A percentile compares a stretch with the other conserved stretches of the same genome.
These are phyloP conservation scores for Yarrowia osloensis DNA, from an alignment of 805 yeast species.

Conservation along the genomic window DNA sequence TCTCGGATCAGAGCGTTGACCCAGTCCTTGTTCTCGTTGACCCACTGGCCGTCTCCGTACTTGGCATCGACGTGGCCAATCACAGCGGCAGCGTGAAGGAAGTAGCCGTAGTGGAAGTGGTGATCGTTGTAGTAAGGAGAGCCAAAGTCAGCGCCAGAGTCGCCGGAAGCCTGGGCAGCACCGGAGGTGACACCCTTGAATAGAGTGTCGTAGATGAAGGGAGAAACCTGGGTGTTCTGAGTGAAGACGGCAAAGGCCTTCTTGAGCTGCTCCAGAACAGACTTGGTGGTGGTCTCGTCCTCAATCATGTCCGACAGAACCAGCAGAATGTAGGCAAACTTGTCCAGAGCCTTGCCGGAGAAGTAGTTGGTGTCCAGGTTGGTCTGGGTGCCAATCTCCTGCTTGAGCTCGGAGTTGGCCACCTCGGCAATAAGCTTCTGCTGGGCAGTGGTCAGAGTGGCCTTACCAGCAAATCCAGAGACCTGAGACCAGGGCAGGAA, in stretches of 20 bases:
- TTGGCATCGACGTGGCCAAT: constrained; percentile 61
- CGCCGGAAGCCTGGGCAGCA: constrained; percentile 41
- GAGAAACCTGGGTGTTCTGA: constrained; percentile 65
- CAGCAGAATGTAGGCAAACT: constrained; percentile 83
- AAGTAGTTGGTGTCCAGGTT: constrained; percentile 84
- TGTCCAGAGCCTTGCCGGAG: constrained; percentile 84
- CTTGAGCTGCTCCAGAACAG: constrained; percentile 60
- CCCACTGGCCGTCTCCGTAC: constrained; percentile 55
- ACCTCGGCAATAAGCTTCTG: constrained; percentile 48
- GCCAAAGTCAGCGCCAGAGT: constrained; percentile 66
- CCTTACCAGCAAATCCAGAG: constrained; percentile 31
- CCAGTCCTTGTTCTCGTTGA: constrained; percentile 53
- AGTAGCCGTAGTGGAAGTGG: constrained; percentile 87
- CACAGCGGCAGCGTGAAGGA: constrained; percentile 78
- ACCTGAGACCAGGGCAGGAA: constrained; percentile 61
- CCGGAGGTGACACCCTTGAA: constrained; percentile 50
- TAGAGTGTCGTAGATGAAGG: constrained; percentile 73
- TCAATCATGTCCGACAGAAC: constrained; percentile 42
- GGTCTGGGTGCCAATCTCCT: constrained; percentile 59
- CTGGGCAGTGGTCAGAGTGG: constrained; percentile 44
- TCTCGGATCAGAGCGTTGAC: constrained; percentile 65
- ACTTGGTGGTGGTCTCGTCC: constrained; percentile 51
- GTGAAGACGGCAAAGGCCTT: constrained; percentile 70
- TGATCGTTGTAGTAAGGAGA: constrained; percentile 78
- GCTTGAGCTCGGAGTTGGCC: constrained; percentile 56